Conservation (phyloP, 495 filamentous ascomycete genomes). For the Penicillium simplicissimum region DNA sequence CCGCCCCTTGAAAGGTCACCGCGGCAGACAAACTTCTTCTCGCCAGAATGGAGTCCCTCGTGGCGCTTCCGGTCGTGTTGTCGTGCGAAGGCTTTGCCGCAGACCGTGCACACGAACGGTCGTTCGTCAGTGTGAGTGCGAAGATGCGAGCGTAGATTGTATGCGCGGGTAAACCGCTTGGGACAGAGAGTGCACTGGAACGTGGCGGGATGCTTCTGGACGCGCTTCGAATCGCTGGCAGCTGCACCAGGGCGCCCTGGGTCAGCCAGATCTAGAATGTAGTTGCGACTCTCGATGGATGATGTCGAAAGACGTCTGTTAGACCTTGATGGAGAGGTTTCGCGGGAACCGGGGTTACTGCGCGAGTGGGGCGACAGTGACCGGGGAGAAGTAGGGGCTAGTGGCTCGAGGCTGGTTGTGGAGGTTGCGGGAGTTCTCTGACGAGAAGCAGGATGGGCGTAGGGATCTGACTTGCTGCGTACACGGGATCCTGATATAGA, state of each 20-base stretch:
- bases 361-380: conserved; percentile 66
- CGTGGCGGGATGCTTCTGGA: conserved; percentile 93
- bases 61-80: conserved; percentile 91
- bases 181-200: conserved; percentile 86
- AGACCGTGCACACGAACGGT: conserved; percentile 93
- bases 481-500: conserved; percentile 53
- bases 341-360: conserved; percentile 51
- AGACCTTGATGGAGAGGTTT: conserved; percentile 60
- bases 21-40: conserved; percentile 96
- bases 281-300: conserved; percentile 81
- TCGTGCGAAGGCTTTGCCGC: conserved; percentile 94
- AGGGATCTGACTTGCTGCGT: conserved; percentile 75
- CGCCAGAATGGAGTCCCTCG: conserved; percentile 86
- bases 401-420: conserved; percentile 48
- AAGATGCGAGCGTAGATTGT: conserved; percentile 88
- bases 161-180: conserved; percentile 84
- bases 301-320: conserved; percentile 85
- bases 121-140: conserved; percentile 91
- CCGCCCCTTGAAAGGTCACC: conserved; percentile 80
- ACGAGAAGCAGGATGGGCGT: conserved; percentile 47
- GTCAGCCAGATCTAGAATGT: conserved; percentile 88
- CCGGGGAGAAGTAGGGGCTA: conserved; percentile 50
- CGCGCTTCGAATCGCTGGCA: conserved; percentile 65
- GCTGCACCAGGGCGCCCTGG: conserved; percentile 74
- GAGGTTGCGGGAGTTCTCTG: conserved; percentile 45